phyloP scores from a whole-genome alignment of 805 yeast genomes.

The Candida chauliodis region DNA sequence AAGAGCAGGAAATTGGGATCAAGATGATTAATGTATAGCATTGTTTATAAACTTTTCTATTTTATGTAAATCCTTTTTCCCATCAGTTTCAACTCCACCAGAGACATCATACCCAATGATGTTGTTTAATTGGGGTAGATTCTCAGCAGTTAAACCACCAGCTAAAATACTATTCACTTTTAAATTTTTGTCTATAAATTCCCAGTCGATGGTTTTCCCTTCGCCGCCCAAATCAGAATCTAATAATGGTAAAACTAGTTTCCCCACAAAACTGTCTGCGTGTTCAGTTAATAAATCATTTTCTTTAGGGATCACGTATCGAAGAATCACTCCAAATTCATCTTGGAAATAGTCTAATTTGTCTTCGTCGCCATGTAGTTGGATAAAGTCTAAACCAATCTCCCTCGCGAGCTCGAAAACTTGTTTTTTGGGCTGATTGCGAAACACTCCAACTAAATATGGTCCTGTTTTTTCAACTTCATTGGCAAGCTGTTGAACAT shows the following conservation, averaged over 20 bases:
- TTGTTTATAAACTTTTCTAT: slow-evolving; percentile 54
- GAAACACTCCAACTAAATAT: slow-evolving; percentile 81
- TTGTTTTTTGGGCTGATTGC: slow-evolving; percentile 71
- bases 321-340: slow-evolving; percentile 62
- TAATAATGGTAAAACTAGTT: slow-evolving; percentile 49
- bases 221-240: slow-evolving; percentile 94
- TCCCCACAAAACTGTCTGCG: slow-evolving; percentile 10
- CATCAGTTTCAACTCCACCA: slow-evolving; percentile 83
- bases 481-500: slow-evolving; percentile 23
- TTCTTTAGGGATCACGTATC: slow-evolving; percentile 62
- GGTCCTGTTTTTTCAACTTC: slow-evolving; percentile 50
- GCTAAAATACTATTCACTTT: slow-evolving; percentile 57
- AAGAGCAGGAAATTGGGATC: slow-evolving; percentile 95
- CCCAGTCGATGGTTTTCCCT: slow-evolving; percentile 80
- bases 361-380: slow-evolving; percentile 70
- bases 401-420: slow-evolving; percentile 44
- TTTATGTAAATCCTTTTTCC: slow-evolving; percentile 66
- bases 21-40: slow-evolving; percentile 64
- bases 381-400: slow-evolving; percentile 70
- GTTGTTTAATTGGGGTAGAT: slow-evolving; percentile 54
- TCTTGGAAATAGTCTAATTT: slow-evolving; percentile 46
- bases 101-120: slow-evolving; percentile 92
- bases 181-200: slow-evolving; percentile 32
- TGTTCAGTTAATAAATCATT: slow-evolving; percentile 29
- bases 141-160: slow-evolving; percentile 82